These are phyloP conservation scores for Sugiyamaella grinbergsii DNA, from an alignment of 1,139 yeast genomes.

Conservation along the genomic window DNA sequence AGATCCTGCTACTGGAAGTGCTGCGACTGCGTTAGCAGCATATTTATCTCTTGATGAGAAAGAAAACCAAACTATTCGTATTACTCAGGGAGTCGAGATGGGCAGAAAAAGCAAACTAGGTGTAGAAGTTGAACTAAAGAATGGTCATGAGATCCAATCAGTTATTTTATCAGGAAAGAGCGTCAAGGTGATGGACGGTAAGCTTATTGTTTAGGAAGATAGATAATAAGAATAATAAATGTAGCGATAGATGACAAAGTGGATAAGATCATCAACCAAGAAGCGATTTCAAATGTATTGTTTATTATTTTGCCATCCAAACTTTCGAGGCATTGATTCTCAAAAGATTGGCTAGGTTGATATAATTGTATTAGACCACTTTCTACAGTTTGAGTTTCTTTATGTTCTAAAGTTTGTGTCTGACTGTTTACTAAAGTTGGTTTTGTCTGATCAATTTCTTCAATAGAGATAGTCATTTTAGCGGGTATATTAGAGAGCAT, in stretches of 20 bases:
- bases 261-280: conserved; percentile 16
- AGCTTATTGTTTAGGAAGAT: conserved; percentile 12
- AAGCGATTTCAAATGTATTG: conserved; percentile 10
- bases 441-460: neutral
- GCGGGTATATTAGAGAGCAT: no score
- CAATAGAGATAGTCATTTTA: no score
- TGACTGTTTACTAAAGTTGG: neutral
- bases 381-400: neutral
- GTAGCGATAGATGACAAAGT: conserved; percentile 13
- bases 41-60: conserved; percentile 16
- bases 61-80: conserved; percentile 5
- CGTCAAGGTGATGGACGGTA: conserved; percentile 11
- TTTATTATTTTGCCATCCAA: neutral
- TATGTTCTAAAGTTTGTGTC: neutral
- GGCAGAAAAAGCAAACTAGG: conserved; percentile 19
- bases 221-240: conserved; percentile 11
- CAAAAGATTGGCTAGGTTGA: no score
- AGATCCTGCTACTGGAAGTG: conserved; percentile 27
- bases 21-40: conserved; percentile 20
- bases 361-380: neutral
- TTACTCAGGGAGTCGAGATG: conserved; percentile 26
- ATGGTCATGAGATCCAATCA: neutral
- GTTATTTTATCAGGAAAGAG: conserved; percentile 13
- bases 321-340: no score
- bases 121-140: conserved; percentile 11